A percentile compares a stretch with the other conserved stretches of the same genome.
These are phyloP conservation scores for Capsella bursapastoris DNA, from an alignment of 345 rosid genomes.

Conservation along the genomic window DNA sequence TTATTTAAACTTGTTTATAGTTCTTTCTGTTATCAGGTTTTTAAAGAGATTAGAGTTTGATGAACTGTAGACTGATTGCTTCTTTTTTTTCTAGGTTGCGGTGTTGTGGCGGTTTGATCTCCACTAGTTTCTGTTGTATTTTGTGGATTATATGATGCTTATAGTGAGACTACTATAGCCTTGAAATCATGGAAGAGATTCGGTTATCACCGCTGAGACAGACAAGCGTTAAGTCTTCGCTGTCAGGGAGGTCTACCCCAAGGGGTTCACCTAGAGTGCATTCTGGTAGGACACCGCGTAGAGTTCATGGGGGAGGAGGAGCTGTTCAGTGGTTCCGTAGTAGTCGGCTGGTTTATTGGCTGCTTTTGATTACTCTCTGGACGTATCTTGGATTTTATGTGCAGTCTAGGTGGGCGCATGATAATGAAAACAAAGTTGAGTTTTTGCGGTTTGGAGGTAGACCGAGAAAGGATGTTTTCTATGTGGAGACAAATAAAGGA, in stretches of 20 bases:
- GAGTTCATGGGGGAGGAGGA: slow-evolving; percentile 52
- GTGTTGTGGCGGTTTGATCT: neutral
- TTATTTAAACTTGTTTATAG: neutral
- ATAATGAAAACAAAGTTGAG: slow-evolving; percentile 64
- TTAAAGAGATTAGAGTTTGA: neutral
- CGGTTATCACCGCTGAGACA: slow-evolving; percentile 64
- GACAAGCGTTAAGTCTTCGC: slow-evolving; percentile 62
- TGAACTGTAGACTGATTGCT: slow-evolving; percentile 29
- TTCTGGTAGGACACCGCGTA: slow-evolving; percentile 79
- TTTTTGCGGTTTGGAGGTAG: slow-evolving; percentile 71
- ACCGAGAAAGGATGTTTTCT: slow-evolving; percentile 39
- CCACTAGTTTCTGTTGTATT: neutral
- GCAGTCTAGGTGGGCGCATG: slow-evolving; percentile 98
- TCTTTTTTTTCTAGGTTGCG: slow-evolving; percentile 1
- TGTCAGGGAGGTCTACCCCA: slow-evolving; percentile 82
- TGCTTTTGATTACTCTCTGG: slow-evolving; percentile 95
- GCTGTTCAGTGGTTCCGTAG: slow-evolving; percentile 75
- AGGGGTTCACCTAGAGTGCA: slow-evolving; percentile 68
- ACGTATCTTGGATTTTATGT: slow-evolving; percentile 90
- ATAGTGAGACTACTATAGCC: neutral
- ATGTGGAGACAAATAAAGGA: slow-evolving; percentile 41
- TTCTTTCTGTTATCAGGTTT: slow-evolving; percentile 8
- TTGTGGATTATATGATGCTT: neutral
- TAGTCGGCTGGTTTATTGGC: slow-evolving; percentile 76
- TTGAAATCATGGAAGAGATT: slow-evolving; percentile 65